A percentile compares a stretch with the other conserved stretches of the same genome.
phyloP scores from a whole-genome alignment of 2,329 filamentous ascomycete genomes.

The Aquanectria penicillioides region DNA sequence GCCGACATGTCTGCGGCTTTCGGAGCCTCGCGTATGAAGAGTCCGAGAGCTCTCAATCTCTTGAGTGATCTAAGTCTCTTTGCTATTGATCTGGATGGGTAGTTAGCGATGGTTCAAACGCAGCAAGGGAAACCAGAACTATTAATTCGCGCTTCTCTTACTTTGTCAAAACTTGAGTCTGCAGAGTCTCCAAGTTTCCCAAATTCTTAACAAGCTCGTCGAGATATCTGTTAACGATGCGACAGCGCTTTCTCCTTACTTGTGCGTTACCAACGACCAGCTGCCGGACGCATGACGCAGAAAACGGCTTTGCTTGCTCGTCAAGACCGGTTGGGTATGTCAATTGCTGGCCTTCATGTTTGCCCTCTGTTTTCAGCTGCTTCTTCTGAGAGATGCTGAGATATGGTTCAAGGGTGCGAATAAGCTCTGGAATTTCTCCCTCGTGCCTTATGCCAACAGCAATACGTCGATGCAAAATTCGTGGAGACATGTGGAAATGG shows the following conservation, averaged over 20 bases:
- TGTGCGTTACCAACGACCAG: conserved; percentile 11
- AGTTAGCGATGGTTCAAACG: conserved; percentile 7
- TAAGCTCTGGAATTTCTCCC: conserved; percentile 31
- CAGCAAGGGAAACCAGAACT: neutral
- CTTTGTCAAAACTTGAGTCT: conserved; percentile 20
- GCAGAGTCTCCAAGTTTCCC: conserved; percentile 28
- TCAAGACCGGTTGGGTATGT: conserved; percentile 14
- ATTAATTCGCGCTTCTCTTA: neutral
- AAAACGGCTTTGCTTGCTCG: conserved; percentile 5
- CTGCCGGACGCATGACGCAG: conserved; percentile 20
- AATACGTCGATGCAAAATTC: conserved; percentile 27
- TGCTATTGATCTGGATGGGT: conserved; percentile 14
- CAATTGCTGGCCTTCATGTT: conserved; percentile 31
- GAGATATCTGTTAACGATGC: conserved; percentile 26
- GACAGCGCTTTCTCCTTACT: conserved; percentile 22
- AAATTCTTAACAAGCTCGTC: conserved; percentile 30
- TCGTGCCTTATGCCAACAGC: conserved; percentile 12
- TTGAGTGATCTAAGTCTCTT: conserved; percentile 18
- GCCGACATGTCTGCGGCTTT: neutral
- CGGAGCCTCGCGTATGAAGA: neutral
- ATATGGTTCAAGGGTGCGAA: conserved; percentile 28
- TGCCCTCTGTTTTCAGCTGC: conserved; percentile 26
- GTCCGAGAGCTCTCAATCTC: conserved; percentile 24
- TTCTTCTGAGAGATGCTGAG: conserved; percentile 30
- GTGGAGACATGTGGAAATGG: conserved; percentile 24